A percentile compares a stretch with the other conserved stretches of the same genome.
Conservation (phyloP, 305 asterid species). For the Fraxinus baroniana region DNA sequence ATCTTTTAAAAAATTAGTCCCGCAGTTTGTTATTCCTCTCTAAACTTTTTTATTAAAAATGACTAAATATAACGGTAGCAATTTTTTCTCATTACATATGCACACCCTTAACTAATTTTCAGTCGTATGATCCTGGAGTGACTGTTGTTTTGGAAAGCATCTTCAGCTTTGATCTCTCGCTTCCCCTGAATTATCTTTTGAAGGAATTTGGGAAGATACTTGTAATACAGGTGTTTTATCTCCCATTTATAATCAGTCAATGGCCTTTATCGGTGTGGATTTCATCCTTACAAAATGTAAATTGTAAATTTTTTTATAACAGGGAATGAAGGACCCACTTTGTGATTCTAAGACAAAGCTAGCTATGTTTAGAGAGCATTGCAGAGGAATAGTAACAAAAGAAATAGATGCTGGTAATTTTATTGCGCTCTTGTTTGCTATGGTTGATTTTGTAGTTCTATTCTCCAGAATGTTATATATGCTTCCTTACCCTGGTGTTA, state of each 20-base stretch:
- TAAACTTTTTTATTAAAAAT: conserved; percentile 1
- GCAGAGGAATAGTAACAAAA: conserved; percentile 51
- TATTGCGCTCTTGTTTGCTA: neutral
- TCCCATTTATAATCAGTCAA: conserved; percentile 17
- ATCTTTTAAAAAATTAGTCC: neutral
- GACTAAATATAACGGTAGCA: neutral
- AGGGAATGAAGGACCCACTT: conserved; percentile 92
- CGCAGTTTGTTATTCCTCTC: neutral
- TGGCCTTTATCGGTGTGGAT: conserved; percentile 9
- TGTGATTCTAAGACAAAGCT: conserved; percentile 54
- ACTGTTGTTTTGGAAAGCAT: conserved; percentile 72
- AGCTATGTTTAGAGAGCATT: conserved; percentile 56
- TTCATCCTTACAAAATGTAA: neutral
- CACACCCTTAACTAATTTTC: conserved; percentile 44
- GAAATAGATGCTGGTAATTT: conserved; percentile 75
- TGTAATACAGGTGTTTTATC: conserved; percentile 57
- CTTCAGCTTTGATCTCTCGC: conserved; percentile 79
- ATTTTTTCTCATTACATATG: conserved; percentile 2
- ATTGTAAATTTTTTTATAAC: conserved; percentile 16
- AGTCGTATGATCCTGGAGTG: conserved; percentile 88
- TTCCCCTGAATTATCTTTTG: conserved; percentile 78
- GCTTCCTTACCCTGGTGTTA: conserved; percentile 13
- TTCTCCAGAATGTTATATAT: neutral
- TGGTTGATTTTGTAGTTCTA: conserved; percentile 14
- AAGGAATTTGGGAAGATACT: conserved; percentile 62